Evolutionary conservation across 179 eudicot genomes (phyloP).

Genomic region (Spinacia oleracea): DNA sequence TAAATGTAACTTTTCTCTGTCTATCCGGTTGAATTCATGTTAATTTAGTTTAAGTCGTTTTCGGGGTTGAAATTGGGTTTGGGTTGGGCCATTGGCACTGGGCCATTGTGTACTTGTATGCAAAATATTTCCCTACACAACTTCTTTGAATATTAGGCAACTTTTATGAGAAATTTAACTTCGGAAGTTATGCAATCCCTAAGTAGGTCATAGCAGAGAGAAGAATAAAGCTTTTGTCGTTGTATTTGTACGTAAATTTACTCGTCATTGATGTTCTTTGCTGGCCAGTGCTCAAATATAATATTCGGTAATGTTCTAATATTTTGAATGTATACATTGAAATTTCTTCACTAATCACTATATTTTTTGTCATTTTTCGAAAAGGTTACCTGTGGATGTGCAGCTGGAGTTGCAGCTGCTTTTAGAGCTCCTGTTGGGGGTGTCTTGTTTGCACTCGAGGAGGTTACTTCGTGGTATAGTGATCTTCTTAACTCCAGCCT

Average conservation of each 20-base stretch:
- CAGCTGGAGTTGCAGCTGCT: constrained; percentile 99
- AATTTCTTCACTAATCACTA: constrained; percentile 23
- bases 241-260: background rate
- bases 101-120: background rate
- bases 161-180: background rate
- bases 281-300: background rate
- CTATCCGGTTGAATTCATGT: too few species aligned
- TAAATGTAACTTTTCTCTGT: too few species aligned
- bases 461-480: constrained; percentile 92
- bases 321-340: background rate
- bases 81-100: too few species aligned
- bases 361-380: constrained; percentile 33
- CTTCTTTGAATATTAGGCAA: background rate
- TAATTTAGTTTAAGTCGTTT: too few species aligned
- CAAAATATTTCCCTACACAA: background rate
- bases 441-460: constrained; percentile 92
- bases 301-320: background rate
- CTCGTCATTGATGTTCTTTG: constrained; percentile 2
- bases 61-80: too few species aligned
- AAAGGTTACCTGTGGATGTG: constrained; percentile 99
- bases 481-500: constrained; percentile 4
- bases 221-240: constrained; percentile 1
- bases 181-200: background rate
- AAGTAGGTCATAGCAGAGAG: background rate
- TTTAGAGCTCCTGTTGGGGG: constrained; percentile 99